phyloP scores from a whole-genome alignment of 1,139 yeast species.

The Debaryomyces udenii region DNA sequence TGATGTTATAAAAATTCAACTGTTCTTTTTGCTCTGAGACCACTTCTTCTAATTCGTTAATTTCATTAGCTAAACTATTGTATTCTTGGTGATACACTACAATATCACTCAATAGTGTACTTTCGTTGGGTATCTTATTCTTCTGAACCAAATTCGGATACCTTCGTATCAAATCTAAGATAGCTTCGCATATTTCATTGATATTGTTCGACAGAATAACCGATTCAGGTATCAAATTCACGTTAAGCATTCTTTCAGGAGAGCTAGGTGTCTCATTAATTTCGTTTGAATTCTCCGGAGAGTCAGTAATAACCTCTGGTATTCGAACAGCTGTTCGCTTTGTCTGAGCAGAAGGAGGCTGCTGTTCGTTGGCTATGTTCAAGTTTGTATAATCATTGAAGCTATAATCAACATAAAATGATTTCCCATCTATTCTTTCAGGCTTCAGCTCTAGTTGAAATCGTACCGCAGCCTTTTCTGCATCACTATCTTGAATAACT shows the following conservation, averaged over 20 bases:
- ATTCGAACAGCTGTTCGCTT: slow-evolving; percentile 28
- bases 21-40: slow-evolving; percentile 33
- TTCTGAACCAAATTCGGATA: slow-evolving; percentile 35
- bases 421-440: slow-evolving; percentile 43
- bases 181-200: slow-evolving; percentile 24
- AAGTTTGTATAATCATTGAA: slow-evolving; percentile 19
- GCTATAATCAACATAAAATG: slow-evolving; percentile 30
- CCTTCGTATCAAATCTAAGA: slow-evolving; percentile 25
- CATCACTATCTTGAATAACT: neutral
- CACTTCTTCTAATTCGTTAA: slow-evolving; percentile 29
- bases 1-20: slow-evolving; percentile 31
- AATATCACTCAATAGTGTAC: slow-evolving; percentile 22
- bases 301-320: slow-evolving; percentile 21
- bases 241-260: slow-evolving; percentile 2
- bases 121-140: slow-evolving; percentile 18
- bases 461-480: slow-evolving; percentile 6
- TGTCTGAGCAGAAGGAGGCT: slow-evolving; percentile 10
- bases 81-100: slow-evolving; percentile 25
- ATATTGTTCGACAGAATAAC: slow-evolving; percentile 17
- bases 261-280: slow-evolving; percentile 19
- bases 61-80: slow-evolving; percentile 26
- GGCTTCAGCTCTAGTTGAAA: slow-evolving; percentile 23
- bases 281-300: slow-evolving; percentile 30
- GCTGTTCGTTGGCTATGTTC: slow-evolving; percentile 11
- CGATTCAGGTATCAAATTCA: slow-evolving; percentile 12